These are phyloP conservation scores for Cladosporium phlei DNA, from an alignment of 2,329 filamentous ascomycete genomes.

Conservation along the genomic window DNA sequence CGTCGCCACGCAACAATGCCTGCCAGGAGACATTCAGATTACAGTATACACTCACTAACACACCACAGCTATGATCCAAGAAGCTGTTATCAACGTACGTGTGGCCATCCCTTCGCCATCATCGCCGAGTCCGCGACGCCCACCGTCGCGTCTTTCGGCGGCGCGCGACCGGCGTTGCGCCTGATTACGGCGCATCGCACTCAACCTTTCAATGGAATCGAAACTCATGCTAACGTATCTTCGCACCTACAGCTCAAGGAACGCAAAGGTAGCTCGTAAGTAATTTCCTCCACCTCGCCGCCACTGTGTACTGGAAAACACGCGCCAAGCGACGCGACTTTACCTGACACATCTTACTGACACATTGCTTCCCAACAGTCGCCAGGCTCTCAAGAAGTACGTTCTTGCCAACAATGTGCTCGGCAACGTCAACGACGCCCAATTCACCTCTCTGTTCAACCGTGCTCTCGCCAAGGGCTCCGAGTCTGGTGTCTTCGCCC, in stretches of 20 bases:
- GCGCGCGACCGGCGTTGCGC: conserved; percentile 22
- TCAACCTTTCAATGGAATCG: conserved; percentile 9
- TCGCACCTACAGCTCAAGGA: conserved; percentile 59
- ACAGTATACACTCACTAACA: conserved; percentile 2
- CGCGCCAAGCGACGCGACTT: background rate
- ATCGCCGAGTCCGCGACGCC: conserved; percentile 3
- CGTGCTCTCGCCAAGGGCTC: conserved; percentile 76
- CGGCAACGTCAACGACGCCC: conserved; percentile 46
- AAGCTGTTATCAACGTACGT: conserved; percentile 63
- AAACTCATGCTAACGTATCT: conserved; percentile 45
- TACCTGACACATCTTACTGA: background rate
- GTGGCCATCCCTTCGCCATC: background rate
- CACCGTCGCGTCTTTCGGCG: conserved; percentile 15
- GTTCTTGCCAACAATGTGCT: conserved; percentile 67
- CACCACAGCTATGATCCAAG: conserved; percentile 64
- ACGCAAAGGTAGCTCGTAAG: conserved; percentile 46
- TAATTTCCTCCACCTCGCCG: conserved; percentile 1
- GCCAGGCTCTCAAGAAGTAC: conserved; percentile 71
- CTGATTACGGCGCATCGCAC: conserved; percentile 3
- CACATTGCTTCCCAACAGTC: conserved; percentile 41
- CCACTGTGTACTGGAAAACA: background rate
- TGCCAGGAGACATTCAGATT: background rate
- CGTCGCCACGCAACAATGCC: conserved; percentile 34
- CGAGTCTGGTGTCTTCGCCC: conserved; percentile 79
- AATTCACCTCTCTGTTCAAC: conserved; percentile 76